These are phyloP conservation scores for Ceratocystis huliohia DNA, from an alignment of 2,329 filamentous ascomycete species.

Conservation along the genomic window DNA sequence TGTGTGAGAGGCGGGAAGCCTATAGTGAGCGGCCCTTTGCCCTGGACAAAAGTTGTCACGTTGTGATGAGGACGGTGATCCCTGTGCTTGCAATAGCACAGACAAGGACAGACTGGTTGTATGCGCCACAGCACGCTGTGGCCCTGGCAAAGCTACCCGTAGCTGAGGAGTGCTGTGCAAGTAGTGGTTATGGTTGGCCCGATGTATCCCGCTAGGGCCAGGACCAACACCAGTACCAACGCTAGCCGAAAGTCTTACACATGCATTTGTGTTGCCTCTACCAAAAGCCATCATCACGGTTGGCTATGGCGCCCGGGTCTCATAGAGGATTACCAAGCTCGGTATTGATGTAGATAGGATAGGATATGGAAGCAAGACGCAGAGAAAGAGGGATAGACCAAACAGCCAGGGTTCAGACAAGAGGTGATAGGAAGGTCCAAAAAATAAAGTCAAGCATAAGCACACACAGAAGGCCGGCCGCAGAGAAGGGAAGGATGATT, in stretches of 20 bases:
- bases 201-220: not conserved
- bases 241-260: slow-evolving; percentile 7
- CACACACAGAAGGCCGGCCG: too few relatives aligned
- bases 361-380: too few relatives aligned
- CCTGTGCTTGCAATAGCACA: not conserved
- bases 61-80: not conserved
- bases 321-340: not conserved
- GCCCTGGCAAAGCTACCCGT: not conserved
- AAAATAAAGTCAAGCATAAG: too few relatives aligned
- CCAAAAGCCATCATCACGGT: slow-evolving; percentile 13
- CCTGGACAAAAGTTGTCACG: not conserved
- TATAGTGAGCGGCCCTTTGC: not conserved
- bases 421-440: too few relatives aligned
- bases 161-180: not conserved
- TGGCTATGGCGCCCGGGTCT: not conserved
- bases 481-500: too few relatives aligned
- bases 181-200: not conserved
- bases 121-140: not conserved
- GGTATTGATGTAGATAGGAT: not conserved
- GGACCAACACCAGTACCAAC: not conserved
- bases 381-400: too few relatives aligned
- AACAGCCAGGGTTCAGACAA: too few relatives aligned
- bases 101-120: not conserved
- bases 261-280: slow-evolving; percentile 10
- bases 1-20: not conserved